Evolutionary conservation across 148 eudicot genomes (phyloP), one percentile per base, ranked within the genome.

Genomic region (Amaranthus hypochondriacus): DNA sequence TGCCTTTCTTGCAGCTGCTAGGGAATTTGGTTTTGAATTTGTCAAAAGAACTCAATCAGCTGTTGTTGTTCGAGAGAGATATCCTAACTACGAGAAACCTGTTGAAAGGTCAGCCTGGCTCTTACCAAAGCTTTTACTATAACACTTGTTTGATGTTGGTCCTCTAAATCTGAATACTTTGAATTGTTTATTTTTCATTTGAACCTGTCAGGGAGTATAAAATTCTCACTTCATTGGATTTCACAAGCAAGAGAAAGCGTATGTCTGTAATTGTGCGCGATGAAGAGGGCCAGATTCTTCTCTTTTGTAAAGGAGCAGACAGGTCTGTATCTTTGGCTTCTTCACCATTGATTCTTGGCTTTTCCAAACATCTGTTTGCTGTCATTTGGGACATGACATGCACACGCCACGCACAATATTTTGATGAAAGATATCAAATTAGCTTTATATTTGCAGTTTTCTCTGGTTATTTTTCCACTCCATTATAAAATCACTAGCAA

Each of bases 281-380:
- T 75, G 95, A 89, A 81, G 82, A 86, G 52, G 98, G 97, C 58
- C 87, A 90, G 74, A 82, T 89, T 77, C 76, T 89, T 80, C 91
- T 93, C 72, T 76, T 91, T 5, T 93, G 98, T 81, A 93, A 93
- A 88, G 98, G 98, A 70, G 98, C 98, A 71, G 98, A 93, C 90
- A 93, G 97, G 98, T 93, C 69, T 65, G 89, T 68, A 46, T 69
- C 42, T 44, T 50, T 56, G 52, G 51, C 76, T 67, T 65, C 50
- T 81, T 66, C 71, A 62, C 21, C 59, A 46, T 55, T 65, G 58
- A 53, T 56, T 6, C 66, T 62, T 63, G 7, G 69, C 69, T 9
- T 73, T 69, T 50, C 68, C 14, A 74, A 58, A 65, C 18, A n/a
- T 48, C 15, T 53, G 55, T 48, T 53, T 2, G 3, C 70, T 44